Evolutionary conservation across 495 filamentous ascomycete genomes (phyloP).

Genomic region (Cladorrhinum samala): DNA sequence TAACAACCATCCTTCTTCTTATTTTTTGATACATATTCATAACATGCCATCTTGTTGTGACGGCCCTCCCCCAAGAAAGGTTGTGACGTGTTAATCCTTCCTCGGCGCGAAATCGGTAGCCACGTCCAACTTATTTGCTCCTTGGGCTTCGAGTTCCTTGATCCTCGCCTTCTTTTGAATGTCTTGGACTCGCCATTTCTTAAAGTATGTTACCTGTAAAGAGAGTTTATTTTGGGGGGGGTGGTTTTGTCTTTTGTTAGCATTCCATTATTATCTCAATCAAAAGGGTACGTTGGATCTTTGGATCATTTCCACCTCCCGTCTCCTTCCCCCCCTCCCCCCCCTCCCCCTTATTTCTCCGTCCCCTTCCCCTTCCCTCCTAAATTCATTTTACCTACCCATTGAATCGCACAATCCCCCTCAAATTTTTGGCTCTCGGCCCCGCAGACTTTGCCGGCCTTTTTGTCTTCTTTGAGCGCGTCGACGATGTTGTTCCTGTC

Average conservation of each 20-base stretch:
- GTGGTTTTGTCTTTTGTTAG: too few species aligned
- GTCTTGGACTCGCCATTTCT: slow-evolving; percentile 89
- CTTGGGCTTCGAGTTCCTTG: slow-evolving; percentile 71
- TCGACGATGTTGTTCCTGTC: slow-evolving; percentile 78
- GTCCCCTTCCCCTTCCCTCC: neutral
- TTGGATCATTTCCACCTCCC: neutral
- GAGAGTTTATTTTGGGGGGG: too few species aligned
- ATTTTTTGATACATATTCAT: too few species aligned
- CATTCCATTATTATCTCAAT: too few species aligned
- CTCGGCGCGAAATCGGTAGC: slow-evolving; percentile 20
- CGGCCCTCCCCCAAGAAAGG: too few species aligned
- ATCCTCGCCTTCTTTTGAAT: slow-evolving; percentile 75
- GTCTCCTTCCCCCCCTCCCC: neutral
- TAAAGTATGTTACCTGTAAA: slow-evolving; percentile 91
- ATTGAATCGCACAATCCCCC: slow-evolving; percentile 56
- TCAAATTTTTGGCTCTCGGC: slow-evolving; percentile 62
- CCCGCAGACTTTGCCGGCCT: slow-evolving; percentile 59
- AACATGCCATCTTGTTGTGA: too few species aligned
- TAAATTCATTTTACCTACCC: slow-evolving; percentile 15
- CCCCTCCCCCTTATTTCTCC: neutral
- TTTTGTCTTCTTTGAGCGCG: slow-evolving; percentile 63
- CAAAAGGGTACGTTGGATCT: too few species aligned
- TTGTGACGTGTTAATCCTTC: slow-evolving; percentile 7
- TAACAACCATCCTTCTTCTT: too few species aligned
- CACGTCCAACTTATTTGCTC: slow-evolving; percentile 56